Conservation (phyloP, 805 yeast genomes). For the Kregervanrija delftensis region DNA sequence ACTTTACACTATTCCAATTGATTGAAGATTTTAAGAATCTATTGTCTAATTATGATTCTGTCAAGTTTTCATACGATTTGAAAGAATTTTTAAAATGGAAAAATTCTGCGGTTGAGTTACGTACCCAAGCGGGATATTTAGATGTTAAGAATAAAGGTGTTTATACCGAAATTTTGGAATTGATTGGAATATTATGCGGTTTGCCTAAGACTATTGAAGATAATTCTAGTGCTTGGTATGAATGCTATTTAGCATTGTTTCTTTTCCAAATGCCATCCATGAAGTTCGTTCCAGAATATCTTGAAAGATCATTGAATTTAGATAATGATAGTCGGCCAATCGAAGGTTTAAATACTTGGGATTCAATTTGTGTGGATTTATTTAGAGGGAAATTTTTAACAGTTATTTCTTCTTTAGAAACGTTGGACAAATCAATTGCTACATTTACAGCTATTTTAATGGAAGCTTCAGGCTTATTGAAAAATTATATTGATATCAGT, state of each 20-base stretch:
- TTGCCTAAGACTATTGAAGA: slow-evolving; percentile 40
- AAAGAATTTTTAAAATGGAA: slow-evolving; percentile 45
- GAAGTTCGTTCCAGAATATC: slow-evolving; percentile 35
- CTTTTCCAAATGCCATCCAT: slow-evolving; percentile 53
- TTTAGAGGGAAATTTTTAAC: slow-evolving; percentile 50
- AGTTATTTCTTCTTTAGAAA: slow-evolving; percentile 52
- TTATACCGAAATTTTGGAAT: slow-evolving; percentile 32
- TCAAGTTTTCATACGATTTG: slow-evolving; percentile 29
- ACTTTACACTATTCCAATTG: slow-evolving; percentile 27
- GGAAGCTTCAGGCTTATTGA: slow-evolving; percentile 57
- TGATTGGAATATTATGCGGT: slow-evolving; percentile 41
- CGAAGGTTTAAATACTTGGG: slow-evolving; percentile 41
- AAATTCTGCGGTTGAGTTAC: slow-evolving; percentile 39
- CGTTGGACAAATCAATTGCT: slow-evolving; percentile 55
- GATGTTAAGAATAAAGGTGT: slow-evolving; percentile 22
- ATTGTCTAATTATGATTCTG: slow-evolving; percentile 32
- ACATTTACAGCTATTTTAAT: slow-evolving; percentile 55
- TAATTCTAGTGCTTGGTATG: slow-evolving; percentile 61
- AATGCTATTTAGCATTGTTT: slow-evolving; percentile 35
- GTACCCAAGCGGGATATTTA: slow-evolving; percentile 32
- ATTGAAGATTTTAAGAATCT: slow-evolving; percentile 36
- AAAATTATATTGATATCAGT: slow-evolving; percentile 25
- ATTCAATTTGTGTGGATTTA: slow-evolving; percentile 47
- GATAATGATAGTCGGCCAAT: slow-evolving; percentile 23
- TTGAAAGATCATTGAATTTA: slow-evolving; percentile 26